Base-by-base conservation (phyloP, 23 red algal species). In the Gracilaria vermiculophylla region DNA sequence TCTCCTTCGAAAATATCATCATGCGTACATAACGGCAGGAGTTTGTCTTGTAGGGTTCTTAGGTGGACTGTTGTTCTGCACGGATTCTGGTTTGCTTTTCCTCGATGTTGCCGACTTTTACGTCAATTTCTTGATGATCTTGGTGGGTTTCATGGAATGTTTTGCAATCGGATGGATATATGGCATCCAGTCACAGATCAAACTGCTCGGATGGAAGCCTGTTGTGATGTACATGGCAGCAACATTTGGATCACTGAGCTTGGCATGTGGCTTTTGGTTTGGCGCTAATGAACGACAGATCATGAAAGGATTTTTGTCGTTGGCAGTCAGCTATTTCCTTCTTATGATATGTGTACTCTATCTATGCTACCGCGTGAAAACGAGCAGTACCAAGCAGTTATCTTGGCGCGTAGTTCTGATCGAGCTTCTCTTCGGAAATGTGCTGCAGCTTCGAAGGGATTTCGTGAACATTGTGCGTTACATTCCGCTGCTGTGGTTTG, bases 231-330 rank as follows among this genome's bases (percentile, higher is more conserved):
- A 60, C 75, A 69, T 90, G 73, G 52, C 31, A 57, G 64, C 86
- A 2, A 73, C 74, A 13, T 90, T 65, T 36, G 40, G 44, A 36
- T 72, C 74, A 20, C 11, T 90, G 27, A 31, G 42, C 45, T 5
- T 90, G 24, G 86, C 86, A 17, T 90, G 70, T 12, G 74, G 86
- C 5, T 80, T 90, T 8, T 90, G 86, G 86, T 90, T 90, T 78
- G 86, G 75, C 14, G 53, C 62, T 9, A 52, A 71, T 3, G 25
- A 24, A 34, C 41, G 31, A 32, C 69, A 45, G 27, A 35, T 90
- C 58, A 78, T 90, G 86, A 60, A 61, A 56, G 86, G 86, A 32
- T 90, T 90, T 33, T 44, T 90, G 5, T 48, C 58, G 35, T 37
- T 90, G 25, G 64, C 41, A 8, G 32, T 88, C 0, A 16, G n/a